These are phyloP conservation scores for Simmondsia chinensis DNA, from an alignment of 148 eudicot genomes.

Conservation along the genomic window DNA sequence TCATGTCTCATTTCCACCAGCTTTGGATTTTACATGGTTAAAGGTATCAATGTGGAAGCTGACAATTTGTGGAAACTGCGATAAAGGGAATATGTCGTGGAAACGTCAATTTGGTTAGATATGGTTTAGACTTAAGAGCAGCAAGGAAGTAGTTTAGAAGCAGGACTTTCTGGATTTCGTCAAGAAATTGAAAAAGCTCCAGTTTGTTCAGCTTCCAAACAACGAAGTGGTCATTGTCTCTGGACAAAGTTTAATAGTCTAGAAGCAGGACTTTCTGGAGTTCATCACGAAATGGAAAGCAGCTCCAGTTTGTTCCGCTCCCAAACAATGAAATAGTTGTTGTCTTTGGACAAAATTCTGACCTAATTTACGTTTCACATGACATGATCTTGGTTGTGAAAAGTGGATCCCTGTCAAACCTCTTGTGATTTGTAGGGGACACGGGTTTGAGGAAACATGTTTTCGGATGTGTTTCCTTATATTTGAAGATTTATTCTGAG, in stretches of 20 bases:
- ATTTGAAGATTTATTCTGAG: too few relatives aligned
- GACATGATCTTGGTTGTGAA: conserved; percentile 9
- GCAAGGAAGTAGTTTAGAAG: conserved; percentile 17
- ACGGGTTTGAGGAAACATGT: too few relatives aligned
- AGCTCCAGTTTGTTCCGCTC: conserved; percentile 24
- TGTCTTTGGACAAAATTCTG: conserved; percentile 13
- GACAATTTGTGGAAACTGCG: neutral
- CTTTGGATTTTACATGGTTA: neutral
- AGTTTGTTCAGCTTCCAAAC: conserved; percentile 22
- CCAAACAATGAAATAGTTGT: conserved; percentile 11
- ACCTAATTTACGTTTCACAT: conserved; percentile 19
- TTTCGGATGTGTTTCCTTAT: too few relatives aligned
- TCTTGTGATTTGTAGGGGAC: too few relatives aligned
- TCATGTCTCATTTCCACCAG: too few relatives aligned
- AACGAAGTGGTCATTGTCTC: conserved; percentile 8
- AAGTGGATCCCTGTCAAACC: too few relatives aligned
- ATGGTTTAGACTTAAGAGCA: conserved; percentile 6
- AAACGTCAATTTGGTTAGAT: conserved; percentile 9
- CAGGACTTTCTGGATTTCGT: conserved; percentile 21
- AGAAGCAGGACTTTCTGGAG: conserved; percentile 24
- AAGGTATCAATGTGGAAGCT: conserved; percentile 11
- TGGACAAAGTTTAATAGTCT: conserved; percentile 14
- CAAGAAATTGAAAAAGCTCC: neutral
- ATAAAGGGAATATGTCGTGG: conserved; percentile 16
- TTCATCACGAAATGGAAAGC: conserved; percentile 6